Evolutionary conservation across 2,329 filamentous ascomycete genomes (phyloP).

Genomic region (Alternaria sp.): DNA sequence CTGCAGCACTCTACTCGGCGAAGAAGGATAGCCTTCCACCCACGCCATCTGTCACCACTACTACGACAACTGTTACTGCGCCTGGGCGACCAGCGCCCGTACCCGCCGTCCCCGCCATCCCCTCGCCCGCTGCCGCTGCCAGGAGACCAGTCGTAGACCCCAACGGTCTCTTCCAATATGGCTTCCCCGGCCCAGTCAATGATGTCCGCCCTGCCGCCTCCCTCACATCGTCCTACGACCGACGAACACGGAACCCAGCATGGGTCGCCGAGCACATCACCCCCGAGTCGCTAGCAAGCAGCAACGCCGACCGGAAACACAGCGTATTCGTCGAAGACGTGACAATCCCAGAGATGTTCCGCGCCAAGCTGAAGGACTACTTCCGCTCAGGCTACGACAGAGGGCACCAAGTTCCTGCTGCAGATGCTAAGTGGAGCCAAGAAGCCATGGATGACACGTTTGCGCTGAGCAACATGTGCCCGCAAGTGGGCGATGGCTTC

Average conservation of each 20-base stretch:
- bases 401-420: constrained; percentile 95
- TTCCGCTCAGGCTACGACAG: constrained; percentile 93
- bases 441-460: constrained; percentile 95
- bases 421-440: constrained; percentile 96
- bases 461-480: constrained; percentile 93
- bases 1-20: constrained; percentile 56
- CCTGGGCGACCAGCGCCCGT: constrained; percentile 37
- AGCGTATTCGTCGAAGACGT: constrained; percentile 84
- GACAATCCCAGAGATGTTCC: constrained; percentile 82
- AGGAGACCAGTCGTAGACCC: constrained; percentile 56
- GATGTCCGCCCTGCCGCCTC: constrained; percentile 81
- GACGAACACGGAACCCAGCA: constrained; percentile 85
- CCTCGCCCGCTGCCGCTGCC: constrained; percentile 34
- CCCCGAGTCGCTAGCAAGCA: constrained; percentile 76
- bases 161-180: constrained; percentile 62
- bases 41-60: constrained; percentile 44
- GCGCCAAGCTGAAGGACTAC: constrained; percentile 91
- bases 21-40: constrained; percentile 41
- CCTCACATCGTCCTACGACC: constrained; percentile 88
- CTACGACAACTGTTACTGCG: constrained; percentile 46
- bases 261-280: constrained; percentile 98
- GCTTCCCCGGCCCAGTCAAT: constrained; percentile 88
- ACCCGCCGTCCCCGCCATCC: constrained; percentile 38
- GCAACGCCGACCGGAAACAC: constrained; percentile 83
- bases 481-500: constrained; percentile 97